A percentile compares a stretch with the other conserved stretches of the same genome.
phyloP scores from a whole-genome alignment of 208 protist species.

The Trypanosoma vivax region DNA sequence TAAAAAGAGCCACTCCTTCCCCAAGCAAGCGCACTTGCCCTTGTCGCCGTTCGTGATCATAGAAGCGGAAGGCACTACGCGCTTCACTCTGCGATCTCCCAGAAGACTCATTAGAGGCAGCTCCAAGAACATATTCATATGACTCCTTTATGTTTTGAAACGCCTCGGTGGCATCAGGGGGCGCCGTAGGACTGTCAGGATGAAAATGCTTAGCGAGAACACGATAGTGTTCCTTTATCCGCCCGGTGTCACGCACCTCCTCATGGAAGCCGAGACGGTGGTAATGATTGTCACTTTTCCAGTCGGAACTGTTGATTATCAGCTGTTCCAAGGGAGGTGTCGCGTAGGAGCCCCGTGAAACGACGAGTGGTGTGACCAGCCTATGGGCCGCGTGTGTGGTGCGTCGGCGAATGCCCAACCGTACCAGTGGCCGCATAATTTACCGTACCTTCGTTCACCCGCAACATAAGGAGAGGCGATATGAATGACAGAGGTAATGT shows the following conservation, averaged over 20 bases:
- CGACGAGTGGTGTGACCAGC: not conserved
- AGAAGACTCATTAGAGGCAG: conserved; percentile 12
- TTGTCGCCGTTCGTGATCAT: conserved; percentile 44
- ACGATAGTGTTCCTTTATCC: conserved; percentile 57
- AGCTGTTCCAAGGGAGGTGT: conserved; percentile 16
- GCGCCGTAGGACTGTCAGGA: conserved; percentile 40
- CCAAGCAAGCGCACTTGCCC: conserved; percentile 60
- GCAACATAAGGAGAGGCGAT: no score
- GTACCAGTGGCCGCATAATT: no score
- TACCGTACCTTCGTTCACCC: no score
- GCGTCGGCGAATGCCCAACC: no score
- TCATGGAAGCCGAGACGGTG: conserved; percentile 61
- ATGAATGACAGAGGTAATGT: no score
- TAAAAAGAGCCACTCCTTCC: conserved; percentile 50
- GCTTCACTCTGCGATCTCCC: not conserved
- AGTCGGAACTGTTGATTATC: conserved; percentile 32
- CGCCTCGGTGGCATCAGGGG: conserved; percentile 25
- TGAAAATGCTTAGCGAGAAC: conserved; percentile 75
- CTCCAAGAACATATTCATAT: conserved; percentile 35
- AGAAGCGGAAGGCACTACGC: conserved; percentile 25
- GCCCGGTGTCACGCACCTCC: conserved; percentile 25
- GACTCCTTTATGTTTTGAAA: conserved; percentile 76
- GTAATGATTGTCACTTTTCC: conserved; percentile 32
- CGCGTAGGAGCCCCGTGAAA: not conserved
- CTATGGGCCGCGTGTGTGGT: not conserved